phyloP scores from a whole-genome alignment of 495 filamentous ascomycete species.

The Hyaloscypha variabilis region DNA sequence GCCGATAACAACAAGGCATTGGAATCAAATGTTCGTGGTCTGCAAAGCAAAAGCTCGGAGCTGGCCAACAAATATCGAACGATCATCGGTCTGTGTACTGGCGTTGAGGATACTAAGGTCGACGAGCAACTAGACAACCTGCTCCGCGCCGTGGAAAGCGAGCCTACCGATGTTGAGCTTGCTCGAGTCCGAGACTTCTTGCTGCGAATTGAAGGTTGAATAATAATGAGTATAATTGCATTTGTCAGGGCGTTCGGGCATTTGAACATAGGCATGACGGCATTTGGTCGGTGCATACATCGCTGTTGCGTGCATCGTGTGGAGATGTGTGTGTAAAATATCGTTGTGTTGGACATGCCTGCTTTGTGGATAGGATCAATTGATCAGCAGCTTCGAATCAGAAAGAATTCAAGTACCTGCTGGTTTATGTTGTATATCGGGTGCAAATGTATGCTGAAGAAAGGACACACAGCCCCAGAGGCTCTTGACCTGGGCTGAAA shows the following conservation, averaged over 20 bases:
- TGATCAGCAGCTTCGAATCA: not conserved
- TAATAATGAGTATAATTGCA: slow-evolving; percentile 12
- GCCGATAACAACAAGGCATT: slow-evolving; percentile 45
- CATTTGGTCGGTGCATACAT: slow-evolving; percentile 5
- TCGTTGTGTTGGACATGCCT: slow-evolving; percentile 3
- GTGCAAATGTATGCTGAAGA: no score
- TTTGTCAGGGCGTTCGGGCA: slow-evolving; percentile 3
- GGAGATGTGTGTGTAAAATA: not conserved
- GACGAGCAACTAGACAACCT: slow-evolving; percentile 65
- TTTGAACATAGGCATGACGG: not conserved
- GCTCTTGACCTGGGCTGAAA: no score
- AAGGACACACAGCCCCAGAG: no score
- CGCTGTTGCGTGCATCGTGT: not conserved
- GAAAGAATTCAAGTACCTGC: not conserved
- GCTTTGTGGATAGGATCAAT: not conserved
- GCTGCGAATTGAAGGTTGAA: slow-evolving; percentile 60
- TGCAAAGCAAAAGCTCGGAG: slow-evolving; percentile 65
- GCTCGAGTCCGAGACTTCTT: slow-evolving; percentile 72
- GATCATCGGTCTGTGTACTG: slow-evolving; percentile 71
- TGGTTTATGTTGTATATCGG: no score
- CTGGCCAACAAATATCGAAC: slow-evolving; percentile 70
- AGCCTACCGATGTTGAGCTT: slow-evolving; percentile 67
- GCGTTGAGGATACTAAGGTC: slow-evolving; percentile 60
- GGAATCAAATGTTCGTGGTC: slow-evolving; percentile 43
- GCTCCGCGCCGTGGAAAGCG: slow-evolving; percentile 72